A percentile compares a stretch with the other conserved stretches of the same genome.
Evolutionary conservation across 805 yeast species (phyloP).

Genomic region (Nakazawaea sp.): DNA sequence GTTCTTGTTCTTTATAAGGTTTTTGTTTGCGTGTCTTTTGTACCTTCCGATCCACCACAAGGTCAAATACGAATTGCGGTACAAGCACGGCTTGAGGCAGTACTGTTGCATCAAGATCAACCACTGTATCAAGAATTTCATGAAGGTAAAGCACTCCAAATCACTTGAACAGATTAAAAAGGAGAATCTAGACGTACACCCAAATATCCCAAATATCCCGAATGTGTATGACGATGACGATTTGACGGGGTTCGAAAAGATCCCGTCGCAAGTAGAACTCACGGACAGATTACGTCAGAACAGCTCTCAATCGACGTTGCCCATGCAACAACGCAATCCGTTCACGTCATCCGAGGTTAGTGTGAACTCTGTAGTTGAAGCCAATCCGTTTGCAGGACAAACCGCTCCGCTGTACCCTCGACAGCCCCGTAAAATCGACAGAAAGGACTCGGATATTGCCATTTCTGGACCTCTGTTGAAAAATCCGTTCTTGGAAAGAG

Average conservation of each 20-base stretch:
- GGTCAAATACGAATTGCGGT: slow-evolving; percentile 29
- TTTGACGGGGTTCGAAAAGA: no score
- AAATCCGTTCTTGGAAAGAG: no score
- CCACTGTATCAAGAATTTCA: slow-evolving; percentile 46
- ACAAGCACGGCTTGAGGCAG: slow-evolving; percentile 41
- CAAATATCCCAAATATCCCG: slow-evolving; percentile 1
- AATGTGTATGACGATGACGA: neutral
- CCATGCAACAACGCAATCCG: no score
- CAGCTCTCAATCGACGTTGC: no score
- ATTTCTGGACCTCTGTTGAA: no score
- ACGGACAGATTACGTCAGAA: no score
- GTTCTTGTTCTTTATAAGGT: slow-evolving; percentile 56
- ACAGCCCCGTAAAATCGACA: neutral
- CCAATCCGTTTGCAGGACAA: no score
- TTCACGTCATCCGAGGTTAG: no score
- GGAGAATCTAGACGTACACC: slow-evolving; percentile 4
- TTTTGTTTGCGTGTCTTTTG: slow-evolving; percentile 46
- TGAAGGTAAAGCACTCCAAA: slow-evolving; percentile 29
- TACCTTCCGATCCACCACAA: slow-evolving; percentile 45
- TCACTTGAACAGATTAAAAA: slow-evolving; percentile 6
- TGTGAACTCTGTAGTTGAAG: no score
- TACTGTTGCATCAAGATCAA: slow-evolving; percentile 58
- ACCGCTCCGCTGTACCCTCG: no score
- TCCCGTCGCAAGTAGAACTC: no score
- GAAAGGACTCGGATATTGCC: neutral